Evolutionary conservation across 345 rosid species (phyloP), one percentile per base, ranked within the genome.

Genomic region (Dipteronia dyeriana): DNA sequence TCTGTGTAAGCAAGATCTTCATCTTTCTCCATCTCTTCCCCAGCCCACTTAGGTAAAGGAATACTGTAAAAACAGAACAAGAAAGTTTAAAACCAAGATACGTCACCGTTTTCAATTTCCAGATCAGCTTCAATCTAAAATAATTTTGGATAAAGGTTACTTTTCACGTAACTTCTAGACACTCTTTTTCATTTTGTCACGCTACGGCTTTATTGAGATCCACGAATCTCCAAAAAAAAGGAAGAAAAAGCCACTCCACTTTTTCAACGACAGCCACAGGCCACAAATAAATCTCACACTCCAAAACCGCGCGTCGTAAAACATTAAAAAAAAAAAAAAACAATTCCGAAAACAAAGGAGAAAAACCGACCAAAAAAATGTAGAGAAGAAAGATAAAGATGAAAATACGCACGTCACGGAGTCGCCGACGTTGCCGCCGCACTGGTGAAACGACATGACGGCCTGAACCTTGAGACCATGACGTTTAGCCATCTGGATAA

Each of bases 351-450:
- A 25, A 1, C 23, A 23, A 26, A 49, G 5, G 14, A 3, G 25
- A 51, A 13, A 13, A 47, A 1, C 6, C 38, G 38, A 3, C 9
- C 1, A 2, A 17, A 71, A 43, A 17, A 23, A 13, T 11, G 23
- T 1, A 11, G 19, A 19, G 9, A 8, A 56, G 29, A 16, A 47
- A 29, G 76, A 43, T 26, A 3, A 0, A 34, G 38, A 17, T n/a
- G 29, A 66, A 39, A 29, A 56, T 7, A 86, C 99, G 13, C 66
- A 94, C 99, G 75, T 85, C 86, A 92, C 91, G 73, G 99, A 94
- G 73, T 96, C 99, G 53, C 99, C 98, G 69, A 96, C 99, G 92
- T 96, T 96, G 70, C 99, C 99, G 60, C 99, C 99, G 53, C 99
- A 96, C 88, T 90, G 99, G 84, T 96, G 99, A 76, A 94, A 96